phyloP scores from a whole-genome alignment of 2,329 filamentous ascomycete species.

The Stemphylium vesicarium region DNA sequence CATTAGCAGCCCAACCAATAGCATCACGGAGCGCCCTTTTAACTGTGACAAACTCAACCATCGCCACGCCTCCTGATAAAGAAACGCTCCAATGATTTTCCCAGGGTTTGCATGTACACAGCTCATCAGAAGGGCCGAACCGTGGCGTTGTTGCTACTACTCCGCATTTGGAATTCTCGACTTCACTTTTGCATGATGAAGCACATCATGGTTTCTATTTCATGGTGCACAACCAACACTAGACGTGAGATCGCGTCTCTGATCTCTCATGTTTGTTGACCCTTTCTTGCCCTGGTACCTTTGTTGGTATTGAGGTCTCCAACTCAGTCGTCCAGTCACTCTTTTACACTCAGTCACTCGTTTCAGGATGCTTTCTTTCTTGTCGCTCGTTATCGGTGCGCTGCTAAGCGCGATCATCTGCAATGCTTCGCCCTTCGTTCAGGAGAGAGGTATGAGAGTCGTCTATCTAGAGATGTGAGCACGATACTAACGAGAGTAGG shows the following conservation, averaged over 20 bases:
- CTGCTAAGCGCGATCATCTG: constrained; percentile 16
- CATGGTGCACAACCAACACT: neutral
- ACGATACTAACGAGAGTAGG: constrained; percentile 11
- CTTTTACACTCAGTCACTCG: neutral
- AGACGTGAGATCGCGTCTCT: too few species aligned
- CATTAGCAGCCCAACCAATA: constrained; percentile 17
- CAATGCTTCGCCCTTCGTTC: constrained; percentile 27
- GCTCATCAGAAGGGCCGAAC: constrained; percentile 7
- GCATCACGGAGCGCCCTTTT: constrained; percentile 7
- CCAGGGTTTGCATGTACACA: neutral
- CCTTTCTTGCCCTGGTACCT: neutral
- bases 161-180: constrained; percentile 18
- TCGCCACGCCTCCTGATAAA: constrained; percentile 16
- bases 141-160: constrained; percentile 8
- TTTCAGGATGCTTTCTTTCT: constrained; percentile 20
- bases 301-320: too few species aligned
- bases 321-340: neutral
- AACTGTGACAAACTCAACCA: constrained; percentile 21
- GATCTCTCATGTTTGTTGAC: too few species aligned
- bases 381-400: constrained; percentile 19
- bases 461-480: neutral
- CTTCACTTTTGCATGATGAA: constrained; percentile 12
- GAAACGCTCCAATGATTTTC: constrained; percentile 19
- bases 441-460: constrained; percentile 19
- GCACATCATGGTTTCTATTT: constrained; percentile 11